A percentile compares a stretch with the other conserved stretches of the same genome.
Evolutionary conservation across 2,329 filamentous ascomycete genomes (phyloP).

Genomic region (Coniochaeta sp.): DNA sequence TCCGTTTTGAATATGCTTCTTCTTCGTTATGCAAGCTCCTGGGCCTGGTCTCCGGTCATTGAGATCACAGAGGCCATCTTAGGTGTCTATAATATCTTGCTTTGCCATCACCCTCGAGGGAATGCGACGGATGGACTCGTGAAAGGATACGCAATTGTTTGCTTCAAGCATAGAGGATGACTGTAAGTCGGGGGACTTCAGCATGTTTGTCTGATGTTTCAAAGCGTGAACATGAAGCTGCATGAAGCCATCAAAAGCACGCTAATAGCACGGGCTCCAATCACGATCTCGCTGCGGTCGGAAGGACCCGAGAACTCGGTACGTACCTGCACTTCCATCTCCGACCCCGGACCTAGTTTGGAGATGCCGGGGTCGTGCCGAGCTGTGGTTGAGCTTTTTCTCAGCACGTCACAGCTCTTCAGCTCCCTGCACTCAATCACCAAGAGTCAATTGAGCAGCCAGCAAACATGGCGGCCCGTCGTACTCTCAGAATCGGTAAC

Average conservation of each 20-base stretch:
- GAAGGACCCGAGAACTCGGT: background rate
- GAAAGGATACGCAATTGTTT: no score
- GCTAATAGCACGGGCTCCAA: background rate
- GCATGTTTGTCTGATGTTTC: slow-evolving; percentile 1
- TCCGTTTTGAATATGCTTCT: background rate
- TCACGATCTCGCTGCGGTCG: background rate
- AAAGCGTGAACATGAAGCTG: background rate
- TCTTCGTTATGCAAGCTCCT: background rate
- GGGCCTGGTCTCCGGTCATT: no score
- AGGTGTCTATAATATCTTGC: no score
- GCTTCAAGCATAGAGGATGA: no score
- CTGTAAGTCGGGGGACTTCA: background rate
- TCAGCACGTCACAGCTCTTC: background rate
- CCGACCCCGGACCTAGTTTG: background rate
- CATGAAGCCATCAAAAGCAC: background rate
- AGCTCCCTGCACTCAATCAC: background rate
- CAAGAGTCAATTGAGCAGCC: slow-evolving; percentile 21
- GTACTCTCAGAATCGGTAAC: slow-evolving; percentile 62
- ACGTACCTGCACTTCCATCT: background rate
- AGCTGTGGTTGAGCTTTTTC: background rate
- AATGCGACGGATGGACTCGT: no score
- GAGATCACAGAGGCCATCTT: no score
- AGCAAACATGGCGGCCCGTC: slow-evolving; percentile 51
- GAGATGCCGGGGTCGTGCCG: background rate
- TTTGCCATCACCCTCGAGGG: no score